These are phyloP conservation scores for Suhomyces bokatorum DNA, from an alignment of 1,139 yeast species.

Conservation along the genomic window DNA sequence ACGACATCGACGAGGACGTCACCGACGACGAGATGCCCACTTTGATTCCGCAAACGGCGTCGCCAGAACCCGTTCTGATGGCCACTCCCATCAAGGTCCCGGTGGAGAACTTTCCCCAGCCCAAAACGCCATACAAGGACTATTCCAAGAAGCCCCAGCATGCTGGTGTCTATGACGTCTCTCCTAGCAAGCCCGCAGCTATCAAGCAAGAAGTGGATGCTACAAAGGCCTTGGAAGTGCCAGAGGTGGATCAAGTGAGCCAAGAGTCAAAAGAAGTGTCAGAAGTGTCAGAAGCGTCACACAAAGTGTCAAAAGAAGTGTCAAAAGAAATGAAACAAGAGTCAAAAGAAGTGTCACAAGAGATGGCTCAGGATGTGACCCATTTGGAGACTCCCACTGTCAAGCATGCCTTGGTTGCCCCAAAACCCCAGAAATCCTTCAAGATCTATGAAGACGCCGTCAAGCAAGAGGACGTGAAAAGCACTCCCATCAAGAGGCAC, in stretches of 20 bases:
- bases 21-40: constrained; percentile 43
- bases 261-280: too few species aligned
- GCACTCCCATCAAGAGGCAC: constrained; percentile 15
- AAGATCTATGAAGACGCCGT: constrained; percentile 18
- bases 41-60: constrained; percentile 17
- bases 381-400: not conserved
- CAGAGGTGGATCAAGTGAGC: too few species aligned
- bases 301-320: too few species aligned
- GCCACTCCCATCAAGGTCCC: constrained; percentile 12
- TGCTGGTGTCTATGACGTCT: constrained; percentile 11
- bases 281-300: too few species aligned
- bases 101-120: constrained; percentile 8
- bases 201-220: not conserved
- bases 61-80: constrained; percentile 5
- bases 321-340: too few species aligned
- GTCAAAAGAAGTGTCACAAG: not conserved
- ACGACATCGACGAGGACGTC: constrained; percentile 42
- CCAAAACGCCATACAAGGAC: constrained; percentile 16
- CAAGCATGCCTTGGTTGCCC: constrained; percentile 16
- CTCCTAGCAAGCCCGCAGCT: constrained; percentile 17
- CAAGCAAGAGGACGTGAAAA: not conserved
- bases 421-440: constrained; percentile 15
- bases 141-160: constrained; percentile 2
- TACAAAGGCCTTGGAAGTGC: too few species aligned
- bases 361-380: too few species aligned